Percentiles rank a stretch among this genome's conserved stretches.
Conservation (phyloP, 1,139 yeast genomes). For the Yamadazyma spencermartinsiae region DNA sequence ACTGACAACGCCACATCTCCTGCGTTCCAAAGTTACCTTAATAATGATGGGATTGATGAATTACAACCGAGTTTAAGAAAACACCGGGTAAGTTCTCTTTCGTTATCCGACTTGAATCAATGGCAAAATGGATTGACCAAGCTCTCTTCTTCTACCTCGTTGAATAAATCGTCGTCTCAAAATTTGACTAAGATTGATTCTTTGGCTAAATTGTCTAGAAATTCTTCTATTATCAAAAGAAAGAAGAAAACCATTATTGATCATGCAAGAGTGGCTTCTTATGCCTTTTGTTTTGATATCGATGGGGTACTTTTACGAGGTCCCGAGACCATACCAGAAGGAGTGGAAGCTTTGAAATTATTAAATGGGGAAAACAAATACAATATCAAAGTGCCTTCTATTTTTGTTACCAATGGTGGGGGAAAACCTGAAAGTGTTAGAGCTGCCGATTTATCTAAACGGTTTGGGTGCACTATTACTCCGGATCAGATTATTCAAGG, state of each 20-base stretch:
- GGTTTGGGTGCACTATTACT: slow-evolving; percentile 61
- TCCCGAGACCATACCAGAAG: slow-evolving; percentile 77
- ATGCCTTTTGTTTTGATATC: slow-evolving; percentile 85
- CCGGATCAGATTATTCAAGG: slow-evolving; percentile 85
- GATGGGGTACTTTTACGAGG: slow-evolving; percentile 84
- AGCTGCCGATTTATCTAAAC: slow-evolving; percentile 62
- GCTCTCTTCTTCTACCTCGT: slow-evolving; percentile 41
- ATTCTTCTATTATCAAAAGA: slow-evolving; percentile 51
- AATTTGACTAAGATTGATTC: slow-evolving; percentile 51
- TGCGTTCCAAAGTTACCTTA: slow-evolving; percentile 54
- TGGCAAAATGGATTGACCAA: slow-evolving; percentile 56
- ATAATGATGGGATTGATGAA: slow-evolving; percentile 71
- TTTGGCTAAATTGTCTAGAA: slow-evolving; percentile 51
- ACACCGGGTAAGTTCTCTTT: slow-evolving; percentile 67
- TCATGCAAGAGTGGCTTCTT: slow-evolving; percentile 72
- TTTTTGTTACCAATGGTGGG: slow-evolving; percentile 87
- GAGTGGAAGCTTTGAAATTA: slow-evolving; percentile 65
- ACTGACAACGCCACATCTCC: slow-evolving; percentile 28
- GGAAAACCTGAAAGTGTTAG: slow-evolving; percentile 77
- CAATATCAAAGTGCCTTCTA: slow-evolving; percentile 79
- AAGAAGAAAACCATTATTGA: slow-evolving; percentile 56
- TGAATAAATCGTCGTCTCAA: slow-evolving; percentile 38
- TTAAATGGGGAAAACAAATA: slow-evolving; percentile 77
- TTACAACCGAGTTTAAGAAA: slow-evolving; percentile 61
- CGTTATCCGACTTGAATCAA: slow-evolving; percentile 67